These are phyloP conservation scores for Amanita subjunquillea DNA, from an alignment of 768 basidiomycete genomes.

Conservation along the genomic window DNA sequence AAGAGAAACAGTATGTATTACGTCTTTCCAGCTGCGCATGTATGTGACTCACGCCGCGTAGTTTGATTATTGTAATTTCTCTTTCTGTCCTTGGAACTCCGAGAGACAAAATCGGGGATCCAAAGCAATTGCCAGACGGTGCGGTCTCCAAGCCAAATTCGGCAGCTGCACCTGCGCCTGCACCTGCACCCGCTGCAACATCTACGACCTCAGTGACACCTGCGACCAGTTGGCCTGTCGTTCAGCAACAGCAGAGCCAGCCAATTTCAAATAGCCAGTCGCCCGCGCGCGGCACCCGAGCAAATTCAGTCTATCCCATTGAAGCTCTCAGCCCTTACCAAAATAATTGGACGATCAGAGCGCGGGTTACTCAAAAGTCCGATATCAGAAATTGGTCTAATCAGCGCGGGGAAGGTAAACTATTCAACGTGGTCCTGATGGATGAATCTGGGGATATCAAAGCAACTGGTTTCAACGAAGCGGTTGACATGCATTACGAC, in stretches of 20 bases:
- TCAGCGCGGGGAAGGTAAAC: constrained; percentile 82
- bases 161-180: not conserved
- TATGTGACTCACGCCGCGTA: constrained; percentile 16
- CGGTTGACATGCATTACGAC: constrained; percentile 77
- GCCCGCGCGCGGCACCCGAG: constrained; percentile 17
- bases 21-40: not conserved
- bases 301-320: constrained; percentile 57
- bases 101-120: constrained; percentile 67
- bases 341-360: constrained; percentile 98
- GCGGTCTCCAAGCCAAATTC: not conserved
- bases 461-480: constrained; percentile 84
- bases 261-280: constrained; percentile 8
- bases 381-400: constrained; percentile 91
- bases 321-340: constrained; percentile 94
- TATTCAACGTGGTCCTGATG: constrained; percentile 90
- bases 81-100: constrained; percentile 43
- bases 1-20: constrained; percentile 63
- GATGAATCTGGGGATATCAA: constrained; percentile 91
- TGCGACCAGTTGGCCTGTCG: constrained; percentile 6
- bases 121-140: constrained; percentile 19
- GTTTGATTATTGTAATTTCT: constrained; percentile 74
- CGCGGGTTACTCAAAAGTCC: constrained; percentile 80
- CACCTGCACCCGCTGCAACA: not conserved
- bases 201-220: not conserved
- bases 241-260: constrained; percentile 11